phyloP scores from a whole-genome alignment of 1,284 basidiomycete genomes.

The Trametes polyzona region DNA sequence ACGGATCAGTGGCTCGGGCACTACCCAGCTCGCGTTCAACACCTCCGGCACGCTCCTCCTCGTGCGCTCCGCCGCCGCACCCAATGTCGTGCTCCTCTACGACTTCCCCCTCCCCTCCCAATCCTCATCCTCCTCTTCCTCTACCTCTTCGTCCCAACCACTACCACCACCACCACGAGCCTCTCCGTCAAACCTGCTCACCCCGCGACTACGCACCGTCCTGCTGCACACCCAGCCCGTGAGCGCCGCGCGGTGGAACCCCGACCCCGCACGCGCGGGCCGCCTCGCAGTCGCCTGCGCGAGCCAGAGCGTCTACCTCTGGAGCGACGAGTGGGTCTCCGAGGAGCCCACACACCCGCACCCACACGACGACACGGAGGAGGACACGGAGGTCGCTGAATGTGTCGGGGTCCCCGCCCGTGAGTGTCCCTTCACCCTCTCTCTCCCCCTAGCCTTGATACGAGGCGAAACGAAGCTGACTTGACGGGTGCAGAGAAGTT shows the following conservation, averaged over 20 bases:
- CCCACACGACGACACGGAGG: constrained; percentile 40
- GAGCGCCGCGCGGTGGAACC: constrained; percentile 74
- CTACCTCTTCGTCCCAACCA: not conserved
- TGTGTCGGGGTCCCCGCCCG: constrained; percentile 80
- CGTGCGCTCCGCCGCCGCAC: constrained; percentile 67
- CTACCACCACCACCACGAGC: not conserved
- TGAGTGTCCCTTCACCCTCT: constrained; percentile 41
- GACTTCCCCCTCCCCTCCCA: constrained; percentile 32
- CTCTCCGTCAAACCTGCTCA: too few species aligned
- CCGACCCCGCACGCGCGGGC: constrained; percentile 59
- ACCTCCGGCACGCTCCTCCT: constrained; percentile 71
- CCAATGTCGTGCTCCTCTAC: constrained; percentile 49
- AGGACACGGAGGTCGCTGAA: constrained; percentile 69
- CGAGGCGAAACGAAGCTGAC: not conserved
- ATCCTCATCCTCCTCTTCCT: not conserved
- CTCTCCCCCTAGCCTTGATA: too few species aligned
- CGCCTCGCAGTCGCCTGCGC: constrained; percentile 73
- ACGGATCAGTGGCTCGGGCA: constrained; percentile 12
- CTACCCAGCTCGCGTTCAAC: constrained; percentile 75
- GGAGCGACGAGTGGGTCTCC: constrained; percentile 81
- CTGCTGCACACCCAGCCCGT: constrained; percentile 66
- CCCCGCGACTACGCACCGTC: constrained; percentile 55
- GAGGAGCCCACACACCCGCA: constrained; percentile 35
- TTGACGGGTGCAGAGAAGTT: constrained; percentile 56
- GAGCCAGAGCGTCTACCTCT: constrained; percentile 69